Evolutionary conservation across 805 yeast genomes (phyloP), one percentile per base, ranked within the genome.

Genomic region (Hanseniaspora clermontiae): DNA sequence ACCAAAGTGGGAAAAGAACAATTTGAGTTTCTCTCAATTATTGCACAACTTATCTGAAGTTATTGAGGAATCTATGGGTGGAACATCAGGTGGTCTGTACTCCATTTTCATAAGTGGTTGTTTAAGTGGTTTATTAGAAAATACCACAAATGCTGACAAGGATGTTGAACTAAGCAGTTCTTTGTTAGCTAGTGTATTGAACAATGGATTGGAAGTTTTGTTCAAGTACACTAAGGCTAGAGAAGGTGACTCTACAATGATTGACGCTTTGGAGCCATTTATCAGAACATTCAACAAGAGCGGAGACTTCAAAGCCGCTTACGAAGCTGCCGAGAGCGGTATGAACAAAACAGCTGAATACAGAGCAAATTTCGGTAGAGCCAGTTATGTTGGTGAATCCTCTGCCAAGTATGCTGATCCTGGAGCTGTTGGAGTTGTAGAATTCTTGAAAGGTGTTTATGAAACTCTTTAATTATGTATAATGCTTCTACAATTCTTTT

Each of bases 31-130:
- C 52, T 79, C 85, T 0, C 67, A 87, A 47, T 15, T 51, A 8
- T 37, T 57, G 20, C 74, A 82, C n/a, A 79, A 79, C 61, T 76
- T 90, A 50, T 86, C 96, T 3, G 95, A 88, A 57, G 68, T 84
- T 20, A 88, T 90, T 38, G 97, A 90, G 66, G 80, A 81, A 57
- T 81, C 80, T n/a, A 91, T 91, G 97, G 97, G 97, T 54, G 97
- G 97, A 51, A 91, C 97, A 0, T 86, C 95, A 0, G 97, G 97
- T 54, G 97, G 96, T 0, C 70, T 90, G 40, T 90, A 90, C 68
- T 85, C 95, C 2, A 91, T 90, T 57, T 87, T 75, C 70, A 73
- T 91, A 59, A 80, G 95, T 38, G 87, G 95, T 1, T 75, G 90
- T 59, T 84, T 87, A 0, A 73, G 76, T 39, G 77, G 78, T 10